Evolutionary conservation across 345 rosid genomes (phyloP).

Genomic region (Limnanthes douglasii): DNA sequence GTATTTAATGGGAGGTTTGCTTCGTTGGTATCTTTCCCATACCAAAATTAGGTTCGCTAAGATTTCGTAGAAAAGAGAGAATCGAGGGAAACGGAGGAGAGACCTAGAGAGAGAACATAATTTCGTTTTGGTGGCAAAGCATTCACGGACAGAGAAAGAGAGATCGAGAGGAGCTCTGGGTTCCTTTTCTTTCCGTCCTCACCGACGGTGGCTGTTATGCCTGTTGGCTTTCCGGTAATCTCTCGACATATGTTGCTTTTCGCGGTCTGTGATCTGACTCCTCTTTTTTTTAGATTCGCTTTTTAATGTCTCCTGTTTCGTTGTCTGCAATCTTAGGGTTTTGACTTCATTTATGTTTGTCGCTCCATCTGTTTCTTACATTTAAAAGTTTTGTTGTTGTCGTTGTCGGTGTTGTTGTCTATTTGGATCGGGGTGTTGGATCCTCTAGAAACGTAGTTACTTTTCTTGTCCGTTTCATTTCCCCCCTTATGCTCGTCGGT

Average conservation of each 20-base stretch:
- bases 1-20: too few relatives aligned
- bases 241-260: not conserved
- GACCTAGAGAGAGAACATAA: slow-evolving; percentile 6
- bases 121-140: slow-evolving; percentile 8
- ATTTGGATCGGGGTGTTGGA: too few relatives aligned
- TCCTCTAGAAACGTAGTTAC: too few relatives aligned
- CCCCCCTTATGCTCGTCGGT: too few relatives aligned
- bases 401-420: not conserved
- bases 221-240: slow-evolving; percentile 49
- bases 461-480: too few relatives aligned
- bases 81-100: slow-evolving; percentile 8
- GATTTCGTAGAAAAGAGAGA: too few relatives aligned
- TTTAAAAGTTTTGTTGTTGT: not conserved
- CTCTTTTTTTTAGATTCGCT: not conserved
- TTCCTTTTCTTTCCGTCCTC: slow-evolving; percentile 53
- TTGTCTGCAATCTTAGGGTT: not conserved
- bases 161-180: slow-evolving; percentile 40
- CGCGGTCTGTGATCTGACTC: not conserved
- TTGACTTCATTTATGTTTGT: not conserved
- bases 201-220: slow-evolving; percentile 77
- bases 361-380: slow-evolving; percentile 11
- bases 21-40: too few relatives aligned
- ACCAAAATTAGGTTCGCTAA: too few relatives aligned
- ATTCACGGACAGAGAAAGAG: not conserved
- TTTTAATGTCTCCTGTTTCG: not conserved